Evolutionary conservation across 2,329 filamentous ascomycete species (phyloP).

Genomic region (Talaromyces verruculosus): DNA sequence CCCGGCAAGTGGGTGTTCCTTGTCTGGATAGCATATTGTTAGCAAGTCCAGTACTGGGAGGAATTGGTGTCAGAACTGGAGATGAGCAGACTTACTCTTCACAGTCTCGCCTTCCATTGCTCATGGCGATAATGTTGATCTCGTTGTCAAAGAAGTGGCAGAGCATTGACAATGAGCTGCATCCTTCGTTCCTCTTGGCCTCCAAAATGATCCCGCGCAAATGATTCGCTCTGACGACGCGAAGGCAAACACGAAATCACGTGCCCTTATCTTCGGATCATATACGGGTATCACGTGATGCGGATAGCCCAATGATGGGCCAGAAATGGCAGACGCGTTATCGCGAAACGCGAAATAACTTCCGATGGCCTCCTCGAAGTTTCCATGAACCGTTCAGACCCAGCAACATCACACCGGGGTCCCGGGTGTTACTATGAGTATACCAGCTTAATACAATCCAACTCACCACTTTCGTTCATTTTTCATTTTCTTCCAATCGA

Average conservation of each 20-base stretch:
- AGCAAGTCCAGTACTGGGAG: neutral
- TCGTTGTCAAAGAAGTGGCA: conserved; percentile 9
- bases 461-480: neutral
- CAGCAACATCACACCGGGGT: neutral
- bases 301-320: neutral
- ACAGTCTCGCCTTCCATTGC: conserved; percentile 41
- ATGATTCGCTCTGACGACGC: conserved; percentile 9
- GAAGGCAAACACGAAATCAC: conserved; percentile 16
- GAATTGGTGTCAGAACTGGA: neutral
- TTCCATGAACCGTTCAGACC: neutral
- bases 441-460: neutral
- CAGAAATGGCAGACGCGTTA: conserved; percentile 11
- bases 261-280: neutral
- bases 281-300: neutral
- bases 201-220: neutral
- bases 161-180: neutral
- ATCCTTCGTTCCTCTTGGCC: neutral
- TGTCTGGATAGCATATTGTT: conserved; percentile 45
- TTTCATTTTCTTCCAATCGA: conserved; percentile 33
- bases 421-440: neutral
- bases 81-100: conserved; percentile 33
- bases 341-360: conserved; percentile 20
- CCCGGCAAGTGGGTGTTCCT: conserved; percentile 65
- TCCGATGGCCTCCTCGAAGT: neutral
- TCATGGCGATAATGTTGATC: conserved; percentile 34